Evolutionary conservation across 164 flowering plant genomes (phyloP).

Genomic region (Vitis cinerea): DNA sequence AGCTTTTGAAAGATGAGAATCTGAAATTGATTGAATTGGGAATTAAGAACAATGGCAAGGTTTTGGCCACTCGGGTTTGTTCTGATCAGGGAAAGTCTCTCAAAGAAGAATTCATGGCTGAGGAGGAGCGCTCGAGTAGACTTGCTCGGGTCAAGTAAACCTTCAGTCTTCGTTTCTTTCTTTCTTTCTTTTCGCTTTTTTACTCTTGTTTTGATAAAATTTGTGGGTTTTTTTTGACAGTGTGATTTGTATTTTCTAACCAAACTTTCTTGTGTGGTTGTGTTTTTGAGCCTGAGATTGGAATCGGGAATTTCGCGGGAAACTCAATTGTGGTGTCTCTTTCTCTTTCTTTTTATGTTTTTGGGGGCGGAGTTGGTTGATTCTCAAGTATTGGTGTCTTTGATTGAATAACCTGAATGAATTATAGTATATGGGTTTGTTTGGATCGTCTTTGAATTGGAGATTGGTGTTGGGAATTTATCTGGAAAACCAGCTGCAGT

Average conservation of each 20-base stretch:
- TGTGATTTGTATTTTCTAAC: neutral
- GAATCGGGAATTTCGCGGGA: neutral
- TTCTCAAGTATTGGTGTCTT: too few relatives aligned
- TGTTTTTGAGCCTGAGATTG: neutral
- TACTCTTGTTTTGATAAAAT: neutral
- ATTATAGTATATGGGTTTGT: too few relatives aligned
- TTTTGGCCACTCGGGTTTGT: constrained; percentile 47
- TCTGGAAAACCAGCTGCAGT: too few relatives aligned
- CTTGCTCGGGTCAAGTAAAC: constrained; percentile 69
- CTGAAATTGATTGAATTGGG: constrained; percentile 60
- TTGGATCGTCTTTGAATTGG: too few relatives aligned
- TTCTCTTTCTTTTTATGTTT: neutral
- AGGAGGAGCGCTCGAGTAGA: constrained; percentile 63
- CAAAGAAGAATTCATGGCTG: constrained; percentile 50
- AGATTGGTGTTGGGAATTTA: too few relatives aligned
- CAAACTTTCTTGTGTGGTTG: neutral
- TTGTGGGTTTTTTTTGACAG: neutral
- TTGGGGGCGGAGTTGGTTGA: neutral
- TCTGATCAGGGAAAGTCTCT: constrained; percentile 45
- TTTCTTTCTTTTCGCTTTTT: neutral
- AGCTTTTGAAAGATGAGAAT: constrained; percentile 47
- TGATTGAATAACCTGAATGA: too few relatives aligned
- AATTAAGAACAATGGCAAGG: constrained; percentile 63
- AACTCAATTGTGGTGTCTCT: neutral
- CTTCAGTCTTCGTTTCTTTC: neutral